Evolutionary conservation across 2,329 filamentous ascomycete species (phyloP).

Genomic region (Fusarium pilosicola): DNA sequence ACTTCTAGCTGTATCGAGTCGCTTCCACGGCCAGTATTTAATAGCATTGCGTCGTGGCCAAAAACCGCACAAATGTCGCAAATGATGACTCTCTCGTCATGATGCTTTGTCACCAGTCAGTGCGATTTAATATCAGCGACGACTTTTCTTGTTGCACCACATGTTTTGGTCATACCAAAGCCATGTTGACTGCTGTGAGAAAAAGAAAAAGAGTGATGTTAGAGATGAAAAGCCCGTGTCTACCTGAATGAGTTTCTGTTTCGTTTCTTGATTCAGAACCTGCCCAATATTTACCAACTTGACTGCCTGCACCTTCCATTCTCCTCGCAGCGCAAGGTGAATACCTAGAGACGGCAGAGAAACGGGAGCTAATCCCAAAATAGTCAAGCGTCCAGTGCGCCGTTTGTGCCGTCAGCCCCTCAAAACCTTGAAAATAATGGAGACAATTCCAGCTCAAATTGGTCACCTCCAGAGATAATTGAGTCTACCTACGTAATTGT

Average conservation of each 20-base stretch:
- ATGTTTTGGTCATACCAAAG: not conserved
- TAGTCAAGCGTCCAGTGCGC: not conserved
- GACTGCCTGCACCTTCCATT: not conserved
- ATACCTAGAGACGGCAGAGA: not conserved
- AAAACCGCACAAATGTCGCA: slow-evolving; percentile 53
- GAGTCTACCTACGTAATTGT: not conserved
- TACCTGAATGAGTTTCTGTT: not conserved
- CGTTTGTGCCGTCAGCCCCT: not conserved
- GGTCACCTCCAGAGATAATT: too few relatives aligned
- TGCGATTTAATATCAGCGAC: slow-evolving; percentile 13
- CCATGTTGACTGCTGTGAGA: not conserved
- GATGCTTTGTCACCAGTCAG: slow-evolving; percentile 29
- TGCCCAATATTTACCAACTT: not conserved
- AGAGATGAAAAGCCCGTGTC: not conserved
- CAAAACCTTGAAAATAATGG: not conserved
- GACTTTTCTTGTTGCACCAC: not conserved
- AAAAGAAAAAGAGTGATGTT: not conserved
- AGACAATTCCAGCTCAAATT: not conserved
- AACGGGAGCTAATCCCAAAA: not conserved
- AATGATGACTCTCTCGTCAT: slow-evolving; percentile 27
- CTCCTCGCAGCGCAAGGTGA: not conserved
- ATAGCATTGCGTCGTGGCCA: slow-evolving; percentile 31
- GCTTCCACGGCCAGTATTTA: slow-evolving; percentile 30
- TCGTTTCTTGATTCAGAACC: not conserved
- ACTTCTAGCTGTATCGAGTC: slow-evolving; percentile 10